phyloP scores from a whole-genome alignment of 352 stramenopile genomes.

The Phytophthora hybrid region DNA sequence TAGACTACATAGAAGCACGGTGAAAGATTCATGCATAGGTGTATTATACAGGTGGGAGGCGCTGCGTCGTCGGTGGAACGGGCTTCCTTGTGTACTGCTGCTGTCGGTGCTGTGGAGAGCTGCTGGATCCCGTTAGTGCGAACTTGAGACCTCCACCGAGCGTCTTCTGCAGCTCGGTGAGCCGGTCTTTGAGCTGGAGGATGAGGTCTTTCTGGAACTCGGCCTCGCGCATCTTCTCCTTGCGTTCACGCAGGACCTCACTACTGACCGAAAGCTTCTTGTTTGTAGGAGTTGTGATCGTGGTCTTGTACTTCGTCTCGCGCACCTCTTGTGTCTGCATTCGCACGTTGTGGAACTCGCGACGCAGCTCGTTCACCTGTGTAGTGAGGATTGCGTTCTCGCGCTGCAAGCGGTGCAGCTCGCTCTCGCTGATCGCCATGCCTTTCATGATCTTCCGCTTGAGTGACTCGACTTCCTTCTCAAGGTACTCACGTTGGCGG shows the following conservation, averaged over 20 bases:
- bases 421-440: slow-evolving; percentile 85
- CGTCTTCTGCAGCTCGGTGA: slow-evolving; percentile 72
- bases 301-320: slow-evolving; percentile 53
- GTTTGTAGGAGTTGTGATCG: slow-evolving; percentile 28
- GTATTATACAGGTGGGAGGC: slow-evolving; percentile 79
- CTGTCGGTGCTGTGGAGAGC: slow-evolving; percentile 37
- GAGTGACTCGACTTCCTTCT: slow-evolving; percentile 91
- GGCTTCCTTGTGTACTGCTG: slow-evolving; percentile 43
- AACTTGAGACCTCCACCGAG: slow-evolving; percentile 68
- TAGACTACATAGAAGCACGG: neutral
- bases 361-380: slow-evolving; percentile 85
- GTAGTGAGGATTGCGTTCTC: slow-evolving; percentile 85
- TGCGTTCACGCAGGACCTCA: slow-evolving; percentile 32
- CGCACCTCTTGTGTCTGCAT: slow-evolving; percentile 76
- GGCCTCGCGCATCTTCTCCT: slow-evolving; percentile 68
- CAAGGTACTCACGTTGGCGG: slow-evolving; percentile 92
- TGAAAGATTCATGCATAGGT: slow-evolving; percentile 5
- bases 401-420: slow-evolving; percentile 80
- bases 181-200: slow-evolving; percentile 69
- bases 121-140: slow-evolving; percentile 48
- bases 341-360: slow-evolving; percentile 83
- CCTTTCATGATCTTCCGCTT: slow-evolving; percentile 92
- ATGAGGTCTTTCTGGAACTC: slow-evolving; percentile 82
- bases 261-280: slow-evolving; percentile 29
- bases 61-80: slow-evolving; percentile 48